Base-by-base conservation (phyloP, 352 stramenopile genomes). In the Phytophthora ohioensis region DNA sequence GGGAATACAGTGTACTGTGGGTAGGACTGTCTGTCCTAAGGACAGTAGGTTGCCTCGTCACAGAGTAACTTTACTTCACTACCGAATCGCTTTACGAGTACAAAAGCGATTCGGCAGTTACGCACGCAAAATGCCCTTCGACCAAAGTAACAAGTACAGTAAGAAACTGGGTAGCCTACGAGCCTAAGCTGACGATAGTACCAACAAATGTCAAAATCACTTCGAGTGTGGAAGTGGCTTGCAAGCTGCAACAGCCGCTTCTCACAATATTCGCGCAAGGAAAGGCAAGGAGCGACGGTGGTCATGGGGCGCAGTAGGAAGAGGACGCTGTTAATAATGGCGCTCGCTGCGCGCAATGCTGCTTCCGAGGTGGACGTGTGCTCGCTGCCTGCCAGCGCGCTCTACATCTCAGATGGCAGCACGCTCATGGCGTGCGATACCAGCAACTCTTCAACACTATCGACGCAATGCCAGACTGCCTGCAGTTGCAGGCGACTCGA, bases 401-500 rank as follows among this genome's bases (percentile, higher is more conserved):
- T 84, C 10, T 81, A 75, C 63, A 12, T 84, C 27, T 34, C 11
- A 31, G 12, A 39, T 12, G 55, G 39, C n/a, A 62, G 10, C 30
- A 17, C 32, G n/a, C 54, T 71, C 12, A 39, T 60, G 32, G 17
- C 53, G 32, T 70, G 67, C 38, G 52, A 51, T 59, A 17, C 45
- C 3, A 59, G 47, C 2, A 48, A n/a, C 45, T 64, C 67, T 43
- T 55, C 53, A 45, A 42, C n/a, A 36, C 30, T 75, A 17, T 60
- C 51, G 36, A 38, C 41, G 11, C 2, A 8, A 49, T 75, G 68
- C 42, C 62, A 49, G 36, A 61, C 55, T 21, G 68, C 63, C 10
- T 73, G 68, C 35, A 72, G 42, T 31, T 76, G 68, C 56, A 68
- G 68, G 31, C 57, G 57, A 43, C 53, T 72, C 36, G 32, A 69